Evolutionary conservation across 75 land plant species (phyloP).

Genomic region (Cupressus sempervirens): DNA sequence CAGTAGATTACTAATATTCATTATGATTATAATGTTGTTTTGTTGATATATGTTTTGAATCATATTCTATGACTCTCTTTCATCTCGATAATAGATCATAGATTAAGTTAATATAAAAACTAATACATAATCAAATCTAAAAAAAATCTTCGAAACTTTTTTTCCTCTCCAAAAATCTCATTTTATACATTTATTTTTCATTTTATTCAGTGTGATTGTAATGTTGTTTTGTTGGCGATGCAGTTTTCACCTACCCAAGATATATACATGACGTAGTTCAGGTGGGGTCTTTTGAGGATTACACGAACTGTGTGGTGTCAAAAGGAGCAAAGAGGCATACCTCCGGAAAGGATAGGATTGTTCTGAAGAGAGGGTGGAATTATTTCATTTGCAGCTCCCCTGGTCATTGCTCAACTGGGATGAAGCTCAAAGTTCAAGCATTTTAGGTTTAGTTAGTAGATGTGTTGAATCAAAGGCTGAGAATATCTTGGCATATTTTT

Average conservation of each 20-base stretch:
- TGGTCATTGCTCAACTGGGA: constrained; percentile 34
- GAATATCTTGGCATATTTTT: background rate
- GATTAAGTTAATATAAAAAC: no score
- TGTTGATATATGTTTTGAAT: no score
- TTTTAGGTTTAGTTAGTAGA: background rate
- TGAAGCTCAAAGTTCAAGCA: constrained; percentile 30
- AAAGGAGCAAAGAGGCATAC: background rate
- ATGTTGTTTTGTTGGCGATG: background rate
- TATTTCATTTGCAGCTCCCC: constrained; percentile 40
- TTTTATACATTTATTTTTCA: no score
- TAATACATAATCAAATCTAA: no score
- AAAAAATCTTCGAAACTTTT: no score
- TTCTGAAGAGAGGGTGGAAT: constrained; percentile 23
- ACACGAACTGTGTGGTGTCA: constrained; percentile 19
- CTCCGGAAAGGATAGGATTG: constrained; percentile 25
- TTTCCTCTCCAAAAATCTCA: no score
- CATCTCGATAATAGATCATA: no score
- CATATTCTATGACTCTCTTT: no score
- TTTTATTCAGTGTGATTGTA: no score
- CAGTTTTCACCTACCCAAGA: constrained; percentile 32
- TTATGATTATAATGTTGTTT: no score
- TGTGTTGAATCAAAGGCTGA: background rate
- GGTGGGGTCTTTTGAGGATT: constrained; percentile 18
- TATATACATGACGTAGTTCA: constrained; percentile 25
- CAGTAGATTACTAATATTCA: no score